These are phyloP conservation scores for Periconia sp. DNA, from an alignment of 2,329 filamentous ascomycete species.

Conservation along the genomic window DNA sequence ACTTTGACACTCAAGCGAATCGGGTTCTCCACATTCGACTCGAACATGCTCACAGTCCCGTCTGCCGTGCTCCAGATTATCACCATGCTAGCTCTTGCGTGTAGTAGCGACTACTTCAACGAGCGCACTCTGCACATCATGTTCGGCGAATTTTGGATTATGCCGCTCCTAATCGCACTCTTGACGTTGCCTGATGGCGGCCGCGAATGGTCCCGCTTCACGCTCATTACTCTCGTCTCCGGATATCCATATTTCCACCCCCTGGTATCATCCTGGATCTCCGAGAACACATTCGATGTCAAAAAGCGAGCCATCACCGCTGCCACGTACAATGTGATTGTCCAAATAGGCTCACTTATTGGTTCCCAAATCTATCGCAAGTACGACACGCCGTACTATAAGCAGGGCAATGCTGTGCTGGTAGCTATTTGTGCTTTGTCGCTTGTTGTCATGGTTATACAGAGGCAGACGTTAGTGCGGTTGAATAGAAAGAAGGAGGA, in stretches of 20 bases:
- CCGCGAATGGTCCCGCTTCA: slow-evolving; percentile 47
- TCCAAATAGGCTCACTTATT: slow-evolving; percentile 49
- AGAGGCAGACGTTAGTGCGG: slow-evolving; percentile 49
- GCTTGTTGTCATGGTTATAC: slow-evolving; percentile 56
- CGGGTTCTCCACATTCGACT: slow-evolving; percentile 51
- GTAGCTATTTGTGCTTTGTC: slow-evolving; percentile 58
- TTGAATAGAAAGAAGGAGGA: slow-evolving; percentile 46
- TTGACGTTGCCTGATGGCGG: slow-evolving; percentile 40
- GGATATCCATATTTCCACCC: slow-evolving; percentile 58
- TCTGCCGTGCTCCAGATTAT: slow-evolving; percentile 58
- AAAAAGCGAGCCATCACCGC: slow-evolving; percentile 67
- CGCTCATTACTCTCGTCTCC: slow-evolving; percentile 46
- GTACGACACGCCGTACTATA: slow-evolving; percentile 61
- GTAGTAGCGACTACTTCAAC: slow-evolving; percentile 57
- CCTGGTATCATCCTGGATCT: slow-evolving; percentile 66
- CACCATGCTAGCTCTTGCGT: slow-evolving; percentile 52
- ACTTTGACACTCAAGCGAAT: slow-evolving; percentile 47
- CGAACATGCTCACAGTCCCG: slow-evolving; percentile 49
- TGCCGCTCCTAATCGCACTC: slow-evolving; percentile 49
- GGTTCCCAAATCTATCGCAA: slow-evolving; percentile 57
- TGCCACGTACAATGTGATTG: slow-evolving; percentile 65
- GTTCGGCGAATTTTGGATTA: slow-evolving; percentile 49
- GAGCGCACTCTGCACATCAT: slow-evolving; percentile 58
- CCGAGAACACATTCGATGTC: slow-evolving; percentile 67
- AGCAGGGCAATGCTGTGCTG: slow-evolving; percentile 59